These are phyloP conservation scores for Royoungia palumana DNA, from an alignment of 768 basidiomycete species.

Conservation along the genomic window DNA sequence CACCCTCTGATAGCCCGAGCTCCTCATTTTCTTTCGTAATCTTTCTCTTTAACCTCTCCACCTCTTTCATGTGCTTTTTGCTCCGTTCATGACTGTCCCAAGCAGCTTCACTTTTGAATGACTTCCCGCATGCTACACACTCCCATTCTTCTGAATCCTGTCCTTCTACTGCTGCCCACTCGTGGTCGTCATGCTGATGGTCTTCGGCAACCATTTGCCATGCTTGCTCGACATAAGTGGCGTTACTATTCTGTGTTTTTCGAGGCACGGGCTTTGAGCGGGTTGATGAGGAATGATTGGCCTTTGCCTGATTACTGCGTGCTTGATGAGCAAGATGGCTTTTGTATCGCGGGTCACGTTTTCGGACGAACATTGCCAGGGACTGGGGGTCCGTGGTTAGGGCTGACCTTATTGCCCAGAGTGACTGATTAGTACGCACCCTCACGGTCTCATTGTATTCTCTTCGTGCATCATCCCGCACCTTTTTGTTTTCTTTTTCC, in stretches of 20 bases:
- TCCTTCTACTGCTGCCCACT: constrained; percentile 72
- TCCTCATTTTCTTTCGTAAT: constrained; percentile 76
- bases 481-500: constrained; percentile 96
- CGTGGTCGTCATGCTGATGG: constrained; percentile 47
- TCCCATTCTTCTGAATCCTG: constrained; percentile 82
- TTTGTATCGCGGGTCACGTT: constrained; percentile 88
- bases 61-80: constrained; percentile 87
- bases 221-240: constrained; percentile 74
- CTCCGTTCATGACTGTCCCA: constrained; percentile 97
- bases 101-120: constrained; percentile 86
- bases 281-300: constrained; percentile 32
- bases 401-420: background rate
- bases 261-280: constrained; percentile 22
- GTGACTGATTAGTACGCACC: constrained; percentile 44
- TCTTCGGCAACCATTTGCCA: constrained; percentile 71
- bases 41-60: constrained; percentile 70
- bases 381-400: constrained; percentile 42
- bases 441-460: constrained; percentile 93
- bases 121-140: constrained; percentile 91
- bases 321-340: constrained; percentile 49
- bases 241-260: constrained; percentile 24
- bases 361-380: constrained; percentile 70
- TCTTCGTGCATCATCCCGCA: constrained; percentile 77
- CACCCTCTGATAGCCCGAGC: constrained; percentile 47
- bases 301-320: constrained; percentile 35